phyloP scores from a whole-genome alignment of 495 filamentous ascomycete species.

The Margaritispora aquatica region DNA sequence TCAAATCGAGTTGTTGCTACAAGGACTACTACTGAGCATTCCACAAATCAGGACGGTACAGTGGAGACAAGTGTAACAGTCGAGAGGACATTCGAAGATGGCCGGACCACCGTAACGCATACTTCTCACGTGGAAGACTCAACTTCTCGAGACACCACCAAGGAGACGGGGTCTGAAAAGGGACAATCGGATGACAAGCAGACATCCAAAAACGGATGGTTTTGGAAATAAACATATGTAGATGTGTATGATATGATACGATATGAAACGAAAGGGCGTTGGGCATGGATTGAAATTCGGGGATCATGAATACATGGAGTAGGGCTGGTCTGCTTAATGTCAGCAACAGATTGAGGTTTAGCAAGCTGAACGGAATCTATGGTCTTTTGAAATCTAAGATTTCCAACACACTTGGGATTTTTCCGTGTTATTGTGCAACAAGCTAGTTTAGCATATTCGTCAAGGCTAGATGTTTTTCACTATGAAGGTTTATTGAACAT shows the following conservation, averaged over 20 bases:
- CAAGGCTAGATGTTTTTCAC: no score
- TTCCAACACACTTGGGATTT: no score
- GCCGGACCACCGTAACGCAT: conserved; percentile 52
- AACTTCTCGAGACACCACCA: background rate
- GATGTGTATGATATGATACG: background rate
- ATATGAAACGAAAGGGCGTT: background rate
- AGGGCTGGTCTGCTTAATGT: no score
- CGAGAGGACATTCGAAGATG: conserved; percentile 58
- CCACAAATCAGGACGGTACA: conserved; percentile 51
- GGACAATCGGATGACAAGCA: background rate
- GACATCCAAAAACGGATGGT: conserved; percentile 14
- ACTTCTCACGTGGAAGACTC: conserved; percentile 15
- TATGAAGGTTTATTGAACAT: no score
- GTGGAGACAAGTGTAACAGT: conserved; percentile 52
- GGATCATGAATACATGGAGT: no score
- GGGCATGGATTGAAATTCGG: background rate
- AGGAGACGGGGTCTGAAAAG: background rate
- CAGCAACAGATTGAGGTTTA: no score
- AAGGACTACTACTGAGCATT: conserved; percentile 49
- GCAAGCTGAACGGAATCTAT: no score
- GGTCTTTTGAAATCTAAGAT: no score
- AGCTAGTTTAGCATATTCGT: no score
- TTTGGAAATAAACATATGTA: conserved; percentile 18
- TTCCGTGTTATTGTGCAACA: no score
- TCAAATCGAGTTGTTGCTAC: conserved; percentile 43